Evolutionary conservation across 106 monocot genomes (phyloP).

Genomic region (Apostasia shenzhenica): DNA sequence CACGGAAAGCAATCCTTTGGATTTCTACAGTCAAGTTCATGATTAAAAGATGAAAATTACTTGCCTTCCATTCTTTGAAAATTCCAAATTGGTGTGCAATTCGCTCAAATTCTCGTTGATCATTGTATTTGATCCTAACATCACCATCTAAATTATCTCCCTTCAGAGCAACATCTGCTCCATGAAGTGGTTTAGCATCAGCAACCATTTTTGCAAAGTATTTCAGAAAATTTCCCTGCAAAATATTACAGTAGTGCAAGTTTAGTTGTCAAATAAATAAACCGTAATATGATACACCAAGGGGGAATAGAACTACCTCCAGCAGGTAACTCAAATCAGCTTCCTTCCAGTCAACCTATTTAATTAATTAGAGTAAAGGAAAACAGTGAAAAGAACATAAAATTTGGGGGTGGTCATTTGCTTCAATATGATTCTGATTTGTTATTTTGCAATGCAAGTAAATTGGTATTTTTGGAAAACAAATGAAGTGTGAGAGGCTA

Average conservation of each 20-base stretch:
- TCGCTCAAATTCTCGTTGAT: conserved; percentile 69
- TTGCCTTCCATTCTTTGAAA: conserved; percentile 98
- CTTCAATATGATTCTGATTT: no score
- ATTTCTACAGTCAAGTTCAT: background rate
- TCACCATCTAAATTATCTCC: conserved; percentile 64
- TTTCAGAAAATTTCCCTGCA: conserved; percentile 58
- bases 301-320: conserved; percentile 43
- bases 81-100: conserved; percentile 94
- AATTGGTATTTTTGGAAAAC: no score
- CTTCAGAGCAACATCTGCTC: conserved; percentile 47
- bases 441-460: no score
- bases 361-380: background rate
- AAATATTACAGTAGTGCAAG: background rate
- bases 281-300: background rate
- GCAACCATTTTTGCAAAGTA: conserved; percentile 64
- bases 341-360: conserved; percentile 84
- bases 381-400: background rate
- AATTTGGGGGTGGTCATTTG: no score
- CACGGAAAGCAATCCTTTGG: background rate
- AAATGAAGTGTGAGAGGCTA: no score
- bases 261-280: background rate
- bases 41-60: background rate
- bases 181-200: conserved; percentile 56
- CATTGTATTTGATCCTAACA: conserved; percentile 66
- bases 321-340: conserved; percentile 65